Base-by-base conservation (phyloP, 2,329 filamentous ascomycete genomes). In the Exophiala mesophila region DNA sequence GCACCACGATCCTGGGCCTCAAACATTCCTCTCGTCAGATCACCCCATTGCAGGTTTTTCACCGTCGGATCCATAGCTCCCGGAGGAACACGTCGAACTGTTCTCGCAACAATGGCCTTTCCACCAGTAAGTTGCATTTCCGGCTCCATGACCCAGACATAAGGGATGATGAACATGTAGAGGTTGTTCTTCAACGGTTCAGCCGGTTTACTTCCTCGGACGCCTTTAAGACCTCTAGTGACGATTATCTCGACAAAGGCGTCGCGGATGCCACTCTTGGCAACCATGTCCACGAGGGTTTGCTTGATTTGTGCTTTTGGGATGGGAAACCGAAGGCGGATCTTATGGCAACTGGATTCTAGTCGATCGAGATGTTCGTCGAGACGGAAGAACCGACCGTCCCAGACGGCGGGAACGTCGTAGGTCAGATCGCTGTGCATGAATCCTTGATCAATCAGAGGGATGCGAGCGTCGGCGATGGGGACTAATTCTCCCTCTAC, bases 1-100 rank as follows among this genome's bases (percentile, higher is more conserved):
- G 71, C 69, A 0, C 65, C 69, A 1, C 72, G 67, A 46, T 75
- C 71, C 0, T 47, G 37, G 0, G 70, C 71, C 53, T 76, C 73
- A 19, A 70, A 63, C 43, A 74, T 51, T 1, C 61, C 69, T 0
- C 70, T 58, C 1, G 60, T 65, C 2, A 73, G 53, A 54, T 76
- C 71, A 1, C 71, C 70, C 71, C 71, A 74, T 41, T 74, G 67
- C 12, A 72, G 55, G 48, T 74, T 74, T 62, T 75, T 75, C 20
- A 75, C 59, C 0, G 70, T 74, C 0, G 72, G 72, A 48, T 76
- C 72, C 3, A 74, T 68, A 1, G 65, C 58, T 0, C 69, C 70
- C 0, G 69, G 68, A 0, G 71, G 68, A 0, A 62, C 60, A 1
- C 71, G 57, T 2, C 68, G 61, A 0, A 74, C 70, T 0, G 70